Evolutionary conservation across 495 filamentous ascomycete species (phyloP).

Genomic region (Staphylotrichum longicolle): DNA sequence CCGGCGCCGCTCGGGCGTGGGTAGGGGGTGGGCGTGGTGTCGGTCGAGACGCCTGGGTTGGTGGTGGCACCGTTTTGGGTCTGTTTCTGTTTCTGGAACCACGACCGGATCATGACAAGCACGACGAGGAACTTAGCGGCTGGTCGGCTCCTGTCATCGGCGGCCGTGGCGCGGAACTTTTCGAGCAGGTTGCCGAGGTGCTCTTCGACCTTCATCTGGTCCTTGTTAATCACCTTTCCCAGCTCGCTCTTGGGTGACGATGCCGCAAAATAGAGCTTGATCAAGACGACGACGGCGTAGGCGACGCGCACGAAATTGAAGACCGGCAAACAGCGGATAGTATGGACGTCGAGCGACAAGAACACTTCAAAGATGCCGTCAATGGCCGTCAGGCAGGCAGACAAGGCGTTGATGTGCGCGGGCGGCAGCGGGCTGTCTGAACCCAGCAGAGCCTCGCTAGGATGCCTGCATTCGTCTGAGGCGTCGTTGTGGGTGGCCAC

Average conservation of each 20-base stretch:
- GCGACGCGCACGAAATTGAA: constrained; percentile 74
- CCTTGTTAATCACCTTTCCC: constrained; percentile 71
- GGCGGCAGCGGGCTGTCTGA: constrained; percentile 51
- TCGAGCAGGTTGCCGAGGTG: constrained; percentile 67
- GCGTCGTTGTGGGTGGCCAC: constrained; percentile 74
- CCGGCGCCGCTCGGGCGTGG: constrained; percentile 4
- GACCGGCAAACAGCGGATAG: constrained; percentile 70
- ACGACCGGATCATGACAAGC: constrained; percentile 66
- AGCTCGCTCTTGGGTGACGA: constrained; percentile 65
- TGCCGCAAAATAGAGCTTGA: constrained; percentile 83
- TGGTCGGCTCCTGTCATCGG: constrained; percentile 63
- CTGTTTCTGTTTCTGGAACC: constrained; percentile 58
- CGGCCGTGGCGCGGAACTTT: constrained; percentile 63
- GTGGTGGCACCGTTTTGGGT: constrained; percentile 14
- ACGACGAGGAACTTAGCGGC: constrained; percentile 76
- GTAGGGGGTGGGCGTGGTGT: constrained; percentile 13
- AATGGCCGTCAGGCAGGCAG: constrained; percentile 66
- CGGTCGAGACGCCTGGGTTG: constrained; percentile 17
- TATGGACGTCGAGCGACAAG: constrained; percentile 55
- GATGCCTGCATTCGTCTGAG: constrained; percentile 57
- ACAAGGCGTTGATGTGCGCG: constrained; percentile 69
- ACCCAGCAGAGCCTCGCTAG: constrained; percentile 41
- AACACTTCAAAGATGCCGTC: constrained; percentile 74
- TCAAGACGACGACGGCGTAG: constrained; percentile 76
- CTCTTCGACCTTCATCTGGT: constrained; percentile 70